These are phyloP conservation scores for Cyberlindnera lachancei DNA, from an alignment of 805 yeast species.

Conservation along the genomic window DNA sequence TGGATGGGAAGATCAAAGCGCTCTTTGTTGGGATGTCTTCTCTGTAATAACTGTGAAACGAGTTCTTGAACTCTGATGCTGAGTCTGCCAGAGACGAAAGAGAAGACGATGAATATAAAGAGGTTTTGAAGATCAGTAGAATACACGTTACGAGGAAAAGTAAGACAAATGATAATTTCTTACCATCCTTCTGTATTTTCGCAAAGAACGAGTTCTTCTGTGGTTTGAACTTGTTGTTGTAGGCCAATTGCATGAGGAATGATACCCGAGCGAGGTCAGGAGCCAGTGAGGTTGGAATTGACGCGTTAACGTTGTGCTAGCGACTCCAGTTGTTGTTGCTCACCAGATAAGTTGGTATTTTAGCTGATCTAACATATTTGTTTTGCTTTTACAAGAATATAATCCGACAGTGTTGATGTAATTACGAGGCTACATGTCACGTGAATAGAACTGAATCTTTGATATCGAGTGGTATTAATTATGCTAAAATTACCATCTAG, in stretches of 20 bases:
- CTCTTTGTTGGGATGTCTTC: conserved; percentile 42
- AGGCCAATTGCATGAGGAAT: conserved; percentile 24
- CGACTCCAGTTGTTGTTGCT: too few species aligned
- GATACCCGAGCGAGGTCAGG: too few species aligned
- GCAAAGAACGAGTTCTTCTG: conserved; percentile 11
- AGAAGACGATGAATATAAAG: not conserved
- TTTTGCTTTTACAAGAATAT: too few species aligned
- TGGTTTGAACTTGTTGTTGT: conserved; percentile 22
- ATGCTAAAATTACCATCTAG: too few species aligned
- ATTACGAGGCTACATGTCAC: too few species aligned
- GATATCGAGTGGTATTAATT: too few species aligned
- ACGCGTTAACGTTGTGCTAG: too few species aligned
- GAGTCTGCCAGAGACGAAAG: not conserved
- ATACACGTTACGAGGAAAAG: conserved; percentile 3
- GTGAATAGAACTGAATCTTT: too few species aligned
- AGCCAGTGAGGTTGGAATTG: too few species aligned
- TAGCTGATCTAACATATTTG: too few species aligned
- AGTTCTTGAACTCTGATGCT: conserved; percentile 17
- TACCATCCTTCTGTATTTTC: conserved; percentile 8
- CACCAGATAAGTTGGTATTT: too few species aligned
- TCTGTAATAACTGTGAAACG: conserved; percentile 36
- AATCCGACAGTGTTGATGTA: too few species aligned
- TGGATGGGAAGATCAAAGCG: conserved; percentile 61
- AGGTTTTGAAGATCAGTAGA: conserved; percentile 5
- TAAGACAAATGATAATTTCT: conserved; percentile 8